Evolutionary conservation across 371 early-diverging fungal genomes (phyloP).

Genomic region (Ecytonucleospora hepatopenaei): DNA sequence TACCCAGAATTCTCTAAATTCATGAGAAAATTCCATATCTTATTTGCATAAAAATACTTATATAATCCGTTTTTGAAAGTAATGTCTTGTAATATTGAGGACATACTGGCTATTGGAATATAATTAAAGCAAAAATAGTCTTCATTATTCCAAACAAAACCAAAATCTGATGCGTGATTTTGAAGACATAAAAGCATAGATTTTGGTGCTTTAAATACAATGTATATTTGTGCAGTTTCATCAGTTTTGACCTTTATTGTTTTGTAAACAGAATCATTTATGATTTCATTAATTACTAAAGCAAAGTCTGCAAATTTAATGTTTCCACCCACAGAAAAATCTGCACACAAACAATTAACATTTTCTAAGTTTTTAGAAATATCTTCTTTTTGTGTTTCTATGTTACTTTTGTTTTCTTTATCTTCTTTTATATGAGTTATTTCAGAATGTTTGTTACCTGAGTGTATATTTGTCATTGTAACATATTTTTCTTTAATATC

Average conservation of each 20-base stretch:
- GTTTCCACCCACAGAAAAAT: background rate
- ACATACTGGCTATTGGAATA: too few relatives aligned
- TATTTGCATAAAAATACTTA: background rate
- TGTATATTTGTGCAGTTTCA: background rate
- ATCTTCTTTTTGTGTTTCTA: too few relatives aligned
- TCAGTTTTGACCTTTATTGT: background rate
- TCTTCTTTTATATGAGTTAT: background rate
- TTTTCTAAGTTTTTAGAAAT: too few relatives aligned
- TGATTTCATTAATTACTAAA: background rate
- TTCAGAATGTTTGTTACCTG: background rate
- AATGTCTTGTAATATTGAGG: too few relatives aligned
- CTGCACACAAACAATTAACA: too few relatives aligned
- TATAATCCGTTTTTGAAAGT: background rate
- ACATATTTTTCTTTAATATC: background rate
- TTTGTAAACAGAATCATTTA: background rate
- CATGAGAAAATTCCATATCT: background rate
- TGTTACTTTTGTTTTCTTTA: background rate
- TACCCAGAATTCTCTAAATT: background rate
- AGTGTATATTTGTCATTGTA: background rate
- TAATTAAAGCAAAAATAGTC: too few relatives aligned
- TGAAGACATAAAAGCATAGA: too few relatives aligned
- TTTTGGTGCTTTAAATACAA: too few relatives aligned
- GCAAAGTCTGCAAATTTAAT: background rate
- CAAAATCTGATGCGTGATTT: too few relatives aligned
- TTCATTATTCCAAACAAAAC: too few relatives aligned